Conservation (phyloP, 2,329 filamentous ascomycete species). For the Alternaria sp. region DNA sequence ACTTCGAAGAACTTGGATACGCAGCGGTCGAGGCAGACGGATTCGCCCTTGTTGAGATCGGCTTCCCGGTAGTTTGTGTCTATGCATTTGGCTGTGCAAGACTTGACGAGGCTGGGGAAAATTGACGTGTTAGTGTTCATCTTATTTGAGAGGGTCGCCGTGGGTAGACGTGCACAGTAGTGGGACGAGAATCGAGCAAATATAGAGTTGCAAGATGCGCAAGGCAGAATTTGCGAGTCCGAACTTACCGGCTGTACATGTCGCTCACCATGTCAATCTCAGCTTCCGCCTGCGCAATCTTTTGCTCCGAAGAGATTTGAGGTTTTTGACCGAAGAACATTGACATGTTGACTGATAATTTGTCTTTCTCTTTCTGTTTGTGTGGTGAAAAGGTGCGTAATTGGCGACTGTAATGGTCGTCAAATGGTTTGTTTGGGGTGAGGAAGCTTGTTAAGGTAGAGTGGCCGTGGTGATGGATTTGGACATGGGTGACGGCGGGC, state of each 20-base stretch:
- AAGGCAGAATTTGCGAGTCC: background rate
- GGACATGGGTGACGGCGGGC: constrained; percentile 6
- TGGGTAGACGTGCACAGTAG: background rate
- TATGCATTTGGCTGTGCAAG: constrained; percentile 94
- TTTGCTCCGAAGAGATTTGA: constrained; percentile 93
- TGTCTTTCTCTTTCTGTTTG: background rate
- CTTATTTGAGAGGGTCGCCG: background rate
- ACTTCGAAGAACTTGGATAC: constrained; percentile 99
- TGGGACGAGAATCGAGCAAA: background rate
- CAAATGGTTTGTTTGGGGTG: background rate
- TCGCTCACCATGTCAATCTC: constrained; percentile 98
- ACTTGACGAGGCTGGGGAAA: constrained; percentile 75
- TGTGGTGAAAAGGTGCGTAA: background rate
- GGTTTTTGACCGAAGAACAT: constrained; percentile 68
- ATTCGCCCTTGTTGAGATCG: constrained; percentile 98
- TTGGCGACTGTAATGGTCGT: background rate
- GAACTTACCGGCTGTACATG: constrained; percentile 90
- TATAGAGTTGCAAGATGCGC: background rate
- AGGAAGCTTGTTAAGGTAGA: background rate
- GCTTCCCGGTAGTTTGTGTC: constrained; percentile 91
- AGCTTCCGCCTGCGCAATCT: constrained; percentile 94
- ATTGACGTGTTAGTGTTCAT: background rate
- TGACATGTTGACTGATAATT: constrained; percentile 37
- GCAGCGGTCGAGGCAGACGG: constrained; percentile 97
- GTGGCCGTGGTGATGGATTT: constrained; percentile 3